Percentiles rank a stretch among this genome's conserved stretches.
Evolutionary conservation across 176 grass and related monocot species (phyloP).

Genomic region (Cenchrus fungigraminus): DNA sequence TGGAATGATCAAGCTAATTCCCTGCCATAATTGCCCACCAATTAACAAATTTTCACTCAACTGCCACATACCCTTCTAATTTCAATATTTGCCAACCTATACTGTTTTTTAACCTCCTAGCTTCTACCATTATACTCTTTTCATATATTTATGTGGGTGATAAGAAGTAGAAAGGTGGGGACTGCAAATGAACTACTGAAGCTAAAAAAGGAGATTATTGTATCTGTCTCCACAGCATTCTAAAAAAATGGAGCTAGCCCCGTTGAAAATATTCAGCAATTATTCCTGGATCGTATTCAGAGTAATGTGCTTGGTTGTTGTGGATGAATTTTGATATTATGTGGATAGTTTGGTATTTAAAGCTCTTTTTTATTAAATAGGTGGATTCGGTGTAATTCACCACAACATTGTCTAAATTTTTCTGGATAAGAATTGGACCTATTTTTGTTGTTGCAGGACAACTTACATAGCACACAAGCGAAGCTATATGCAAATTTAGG

Average conservation of each 20-base stretch:
- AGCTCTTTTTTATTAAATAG: background rate
- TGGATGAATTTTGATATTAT: background rate
- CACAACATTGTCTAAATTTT: background rate
- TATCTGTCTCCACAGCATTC: background rate
- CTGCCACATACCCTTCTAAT: background rate
- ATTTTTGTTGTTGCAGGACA: conserved; percentile 1
- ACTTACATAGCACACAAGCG: background rate
- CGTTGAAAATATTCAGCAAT: background rate
- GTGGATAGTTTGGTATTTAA: background rate
- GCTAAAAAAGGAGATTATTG: background rate
- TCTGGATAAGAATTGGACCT: background rate
- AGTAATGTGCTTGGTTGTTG: background rate
- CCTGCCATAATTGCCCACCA: background rate
- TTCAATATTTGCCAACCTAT: background rate
- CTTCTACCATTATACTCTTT: background rate
- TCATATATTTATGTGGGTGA: background rate
- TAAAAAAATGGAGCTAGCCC: background rate
- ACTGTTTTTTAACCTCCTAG: background rate
- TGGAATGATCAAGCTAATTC: background rate
- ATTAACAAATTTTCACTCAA: background rate
- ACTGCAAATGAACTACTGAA: background rate
- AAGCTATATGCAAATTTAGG: background rate
- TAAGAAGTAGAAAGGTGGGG: background rate
- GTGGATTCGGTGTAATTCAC: background rate
- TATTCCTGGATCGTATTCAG: background rate